Evolutionary conservation across 257 asterid species (phyloP).

Genomic region (Nicotiana paniculata): DNA sequence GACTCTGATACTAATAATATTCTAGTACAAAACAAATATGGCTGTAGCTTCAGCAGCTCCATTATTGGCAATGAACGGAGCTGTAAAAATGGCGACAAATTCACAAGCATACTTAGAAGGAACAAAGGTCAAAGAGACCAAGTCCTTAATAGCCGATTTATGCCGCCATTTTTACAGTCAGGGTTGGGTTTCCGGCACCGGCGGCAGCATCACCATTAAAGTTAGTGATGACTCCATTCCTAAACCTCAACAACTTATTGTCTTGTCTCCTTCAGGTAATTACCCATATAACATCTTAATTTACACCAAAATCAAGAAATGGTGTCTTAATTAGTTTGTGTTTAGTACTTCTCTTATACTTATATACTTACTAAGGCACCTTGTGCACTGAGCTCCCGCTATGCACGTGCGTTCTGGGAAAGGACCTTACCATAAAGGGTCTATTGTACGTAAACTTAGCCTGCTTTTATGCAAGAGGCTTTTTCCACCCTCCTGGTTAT

Average conservation of each 20-base stretch:
- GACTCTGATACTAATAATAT: too few relatives aligned
- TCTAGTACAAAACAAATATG: neutral
- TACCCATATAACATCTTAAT: neutral
- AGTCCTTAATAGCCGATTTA: conserved; percentile 62
- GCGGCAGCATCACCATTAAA: conserved; percentile 88
- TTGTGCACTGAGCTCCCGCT: too few relatives aligned
- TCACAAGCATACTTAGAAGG: conserved; percentile 69
- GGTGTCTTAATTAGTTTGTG: too few relatives aligned
- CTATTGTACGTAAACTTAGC: too few relatives aligned
- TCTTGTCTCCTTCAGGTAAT: conserved; percentile 87
- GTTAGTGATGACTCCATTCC: conserved; percentile 79
- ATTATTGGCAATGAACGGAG: conserved; percentile 41
- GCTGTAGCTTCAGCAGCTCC: conserved; percentile 37
- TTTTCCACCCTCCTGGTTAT: too few relatives aligned
- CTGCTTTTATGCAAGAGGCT: too few relatives aligned
- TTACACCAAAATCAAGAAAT: too few relatives aligned
- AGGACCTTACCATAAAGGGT: too few relatives aligned
- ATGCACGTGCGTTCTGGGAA: too few relatives aligned
- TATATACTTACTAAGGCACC: too few relatives aligned
- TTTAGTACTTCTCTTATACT: too few relatives aligned
- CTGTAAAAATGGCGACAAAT: conserved; percentile 40
- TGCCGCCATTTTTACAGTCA: conserved; percentile 81
- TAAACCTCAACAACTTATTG: conserved; percentile 64
- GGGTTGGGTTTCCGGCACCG: conserved; percentile 97
- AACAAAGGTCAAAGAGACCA: conserved; percentile 52